Evolutionary conservation across 768 basidiomycete species (phyloP), one percentile per base, ranked within the genome.

Genomic region (Cubamyces sp.): DNA sequence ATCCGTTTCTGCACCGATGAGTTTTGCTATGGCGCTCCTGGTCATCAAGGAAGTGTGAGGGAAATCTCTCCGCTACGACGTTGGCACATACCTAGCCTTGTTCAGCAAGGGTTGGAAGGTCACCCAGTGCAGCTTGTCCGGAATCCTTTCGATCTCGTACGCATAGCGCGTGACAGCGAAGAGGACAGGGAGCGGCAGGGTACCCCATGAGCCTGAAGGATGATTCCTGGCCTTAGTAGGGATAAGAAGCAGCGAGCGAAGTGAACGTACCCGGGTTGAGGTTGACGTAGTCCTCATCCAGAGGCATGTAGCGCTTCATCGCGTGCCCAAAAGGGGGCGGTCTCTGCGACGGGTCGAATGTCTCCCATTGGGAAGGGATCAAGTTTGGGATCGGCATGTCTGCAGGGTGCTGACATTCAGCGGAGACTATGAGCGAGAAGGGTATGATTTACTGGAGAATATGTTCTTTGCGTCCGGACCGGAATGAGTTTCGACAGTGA

Each of bases 201-300:
- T 62, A 14, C 68, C 68, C 41, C 66, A 69, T 2, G 68, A 69
- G 1, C 68, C 68, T 69, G 18, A 30, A 16, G 42, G 23, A 57
- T 75, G 34, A 5, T 9, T 7, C 11, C 34, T 11, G 34, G 34
- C 5, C 6, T 34, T 11, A 9, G 9, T 1, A 34, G 1, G 34
- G 9, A 34, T 5, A 34, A 1, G 46, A 47, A 11, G 9, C 5
- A 21, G 5, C 25, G n/a, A 7, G 46, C 5, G 11, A 25, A 12
- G 5, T 25, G 46, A 5, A 43, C 63, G 28, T 54, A 87, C 89
- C 88, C 52, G 85, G 78, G 68, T 91, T 90, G 49, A 91, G 73
- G 66, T 89, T 87, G 51, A 86, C 69, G 60, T 89, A 89, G 43
- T 78, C 76, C 6, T 84, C 77, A 43, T 85, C 82, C 23, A 90